Conservation (phyloP, 345 rosid species). For the Murraya koenigii region DNA sequence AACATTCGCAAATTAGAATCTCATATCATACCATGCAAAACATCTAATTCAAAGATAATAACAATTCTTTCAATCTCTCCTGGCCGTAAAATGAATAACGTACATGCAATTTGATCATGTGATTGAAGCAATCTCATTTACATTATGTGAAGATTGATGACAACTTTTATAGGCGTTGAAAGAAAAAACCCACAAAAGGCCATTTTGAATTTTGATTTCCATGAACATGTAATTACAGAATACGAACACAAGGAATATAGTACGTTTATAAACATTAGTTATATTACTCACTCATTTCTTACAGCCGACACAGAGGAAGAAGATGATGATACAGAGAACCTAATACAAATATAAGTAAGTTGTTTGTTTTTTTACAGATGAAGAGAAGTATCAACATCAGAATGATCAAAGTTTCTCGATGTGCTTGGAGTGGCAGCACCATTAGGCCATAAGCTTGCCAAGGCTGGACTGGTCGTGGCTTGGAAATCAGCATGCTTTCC, state of each 20-base stretch:
- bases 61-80: neutral
- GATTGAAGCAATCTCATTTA: neutral
- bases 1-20: neutral
- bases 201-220: neutral
- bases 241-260: neutral
- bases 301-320: neutral
- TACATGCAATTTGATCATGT: neutral
- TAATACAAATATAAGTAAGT: neutral
- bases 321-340: conserved; percentile 2
- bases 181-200: neutral
- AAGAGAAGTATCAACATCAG: conserved; percentile 79
- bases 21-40: neutral
- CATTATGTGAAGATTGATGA: neutral
- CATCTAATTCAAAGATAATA: neutral
- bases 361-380: conserved; percentile 44
- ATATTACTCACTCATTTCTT: conserved; percentile 10
- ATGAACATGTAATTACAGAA: conserved; percentile 7
- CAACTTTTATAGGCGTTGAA: neutral
- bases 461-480: conserved; percentile 12
- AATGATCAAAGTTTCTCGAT: conserved; percentile 34
- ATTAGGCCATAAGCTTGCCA: conserved; percentile 34
- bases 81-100: neutral
- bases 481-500: conserved; percentile 16
- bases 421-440: conserved; percentile 17
- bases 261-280: neutral